phyloP scores from a whole-genome alignment of 2,329 filamentous ascomycete species.

The Fusarium pseudograminearum region DNA sequence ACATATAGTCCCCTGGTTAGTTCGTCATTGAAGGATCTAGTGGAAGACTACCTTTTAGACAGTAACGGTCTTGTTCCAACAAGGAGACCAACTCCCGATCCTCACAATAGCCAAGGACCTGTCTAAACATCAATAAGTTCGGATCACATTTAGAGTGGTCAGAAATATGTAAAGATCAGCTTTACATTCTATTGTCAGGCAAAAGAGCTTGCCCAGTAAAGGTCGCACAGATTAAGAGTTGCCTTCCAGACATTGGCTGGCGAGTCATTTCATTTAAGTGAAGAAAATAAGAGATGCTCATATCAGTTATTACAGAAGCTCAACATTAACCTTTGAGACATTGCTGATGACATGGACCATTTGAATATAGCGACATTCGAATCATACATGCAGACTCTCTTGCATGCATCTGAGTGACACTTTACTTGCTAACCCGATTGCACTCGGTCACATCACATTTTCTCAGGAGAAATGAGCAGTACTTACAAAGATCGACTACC shows the following conservation, averaged over 20 bases:
- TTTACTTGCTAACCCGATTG: background rate
- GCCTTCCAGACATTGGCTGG: background rate
- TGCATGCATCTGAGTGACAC: background rate
- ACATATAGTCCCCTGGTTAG: background rate
- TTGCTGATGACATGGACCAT: background rate
- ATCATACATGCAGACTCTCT: background rate
- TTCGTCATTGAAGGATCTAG: background rate
- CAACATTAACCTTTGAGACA: background rate
- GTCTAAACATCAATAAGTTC: background rate
- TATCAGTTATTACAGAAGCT: too few relatives aligned
- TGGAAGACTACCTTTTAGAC: background rate
- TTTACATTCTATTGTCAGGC: background rate
- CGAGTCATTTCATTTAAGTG: too few relatives aligned
- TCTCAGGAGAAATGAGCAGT: background rate
- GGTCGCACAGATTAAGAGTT: background rate
- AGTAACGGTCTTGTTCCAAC: too few relatives aligned
- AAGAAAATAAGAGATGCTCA: too few relatives aligned
- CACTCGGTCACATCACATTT: background rate
- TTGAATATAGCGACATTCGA: background rate
- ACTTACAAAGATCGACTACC: background rate
- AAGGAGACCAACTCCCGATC: background rate
- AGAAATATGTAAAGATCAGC: background rate
- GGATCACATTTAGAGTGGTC: rapidly evolving
- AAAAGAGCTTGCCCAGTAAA: background rate
- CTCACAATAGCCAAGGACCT: background rate